Base-by-base conservation (phyloP, 2,329 filamentous ascomycete genomes). In the Monilinia vaccinii-corymbosi region DNA sequence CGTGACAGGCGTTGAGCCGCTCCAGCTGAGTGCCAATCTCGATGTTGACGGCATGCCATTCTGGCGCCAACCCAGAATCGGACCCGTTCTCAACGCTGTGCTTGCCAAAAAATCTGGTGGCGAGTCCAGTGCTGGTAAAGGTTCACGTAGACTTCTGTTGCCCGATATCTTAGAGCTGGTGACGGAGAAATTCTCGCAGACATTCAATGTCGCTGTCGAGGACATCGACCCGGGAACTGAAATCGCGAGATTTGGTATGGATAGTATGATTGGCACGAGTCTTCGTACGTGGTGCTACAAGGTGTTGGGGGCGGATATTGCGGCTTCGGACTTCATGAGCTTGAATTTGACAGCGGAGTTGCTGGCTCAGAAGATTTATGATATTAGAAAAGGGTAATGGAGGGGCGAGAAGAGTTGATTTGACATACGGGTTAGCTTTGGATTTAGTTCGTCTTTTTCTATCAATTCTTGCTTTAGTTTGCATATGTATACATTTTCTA, bases 171-270 rank as follows among this genome's bases (percentile, higher is more conserved):
- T 56, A 77, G 78, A 2, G 9, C 62, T 66, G 45, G 60, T 62
- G 36, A 70, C 78, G 1, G 70, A 74, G 59, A 79, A 79, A 69
- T 70, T 79, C 3, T 74, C 77, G 0, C 71, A 73, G 1, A 73
- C 78, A 10, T 74, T 81, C 61, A 76, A 78, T 71, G 73, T 79
- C 64, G 74, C 75, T 49, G 58, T 71, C 2, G 75, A 78, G 34
- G 77, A 78, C 53, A 71, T 80, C 57, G 77, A 79, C 61, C 70
- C 74, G 53, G 73, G 71, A 3, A 73, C 65, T 48, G 76, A 68
- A 49, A 70, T 72, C 75, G 79, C 60, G 75, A 74, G 73, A 3
- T 80, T 80, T 56, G 67, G 67, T 18, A 46, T 69, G 21, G 67
- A 69, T 47, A 64, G 61, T 53, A 64, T 69, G 55, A 64, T 67